These are phyloP conservation scores for Tetraselmis striata DNA, from an alignment of 139 green algal genomes.

Conservation along the genomic window DNA sequence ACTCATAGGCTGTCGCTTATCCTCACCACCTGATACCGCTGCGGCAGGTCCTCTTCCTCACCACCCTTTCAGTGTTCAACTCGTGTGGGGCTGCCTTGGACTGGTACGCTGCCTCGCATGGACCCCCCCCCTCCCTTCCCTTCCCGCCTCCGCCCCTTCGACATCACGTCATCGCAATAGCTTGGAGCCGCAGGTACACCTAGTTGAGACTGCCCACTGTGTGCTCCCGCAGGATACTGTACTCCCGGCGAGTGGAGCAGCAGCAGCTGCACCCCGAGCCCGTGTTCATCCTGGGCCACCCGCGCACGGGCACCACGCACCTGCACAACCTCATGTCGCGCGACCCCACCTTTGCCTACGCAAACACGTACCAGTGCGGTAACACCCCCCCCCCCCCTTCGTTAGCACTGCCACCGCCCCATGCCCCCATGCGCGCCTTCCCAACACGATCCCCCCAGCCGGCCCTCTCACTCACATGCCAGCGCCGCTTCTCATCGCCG, in stretches of 20 bases:
- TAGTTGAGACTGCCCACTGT: neutral
- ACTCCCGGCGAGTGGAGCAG: conserved; percentile 8
- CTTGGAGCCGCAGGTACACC: neutral
- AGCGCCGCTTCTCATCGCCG: no score
- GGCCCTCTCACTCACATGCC: no score
- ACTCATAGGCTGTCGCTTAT: no score
- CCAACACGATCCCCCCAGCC: no score
- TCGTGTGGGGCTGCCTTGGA: conserved; percentile 32
- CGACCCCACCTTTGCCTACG: conserved; percentile 44
- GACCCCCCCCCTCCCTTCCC: neutral
- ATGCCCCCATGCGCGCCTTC: no score
- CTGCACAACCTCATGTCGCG: conserved; percentile 56
- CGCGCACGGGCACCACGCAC: conserved; percentile 62
- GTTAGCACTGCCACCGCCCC: no score
- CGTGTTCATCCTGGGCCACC: conserved; percentile 59
- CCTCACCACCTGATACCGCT: no score
- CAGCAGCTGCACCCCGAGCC: conserved; percentile 39
- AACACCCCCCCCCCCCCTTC: neutral
- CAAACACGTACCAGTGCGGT: conserved; percentile 47
- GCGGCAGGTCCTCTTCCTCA: conserved; percentile 50
- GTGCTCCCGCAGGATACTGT: conserved; percentile 28
- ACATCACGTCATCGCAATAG: neutral
- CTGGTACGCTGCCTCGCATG: conserved; percentile 3
- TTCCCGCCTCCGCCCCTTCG: neutral
- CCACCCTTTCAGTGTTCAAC: conserved; percentile 43